phyloP scores from a whole-genome alignment of 1,284 basidiomycete species.

The Fomitopsis pinicola region DNA sequence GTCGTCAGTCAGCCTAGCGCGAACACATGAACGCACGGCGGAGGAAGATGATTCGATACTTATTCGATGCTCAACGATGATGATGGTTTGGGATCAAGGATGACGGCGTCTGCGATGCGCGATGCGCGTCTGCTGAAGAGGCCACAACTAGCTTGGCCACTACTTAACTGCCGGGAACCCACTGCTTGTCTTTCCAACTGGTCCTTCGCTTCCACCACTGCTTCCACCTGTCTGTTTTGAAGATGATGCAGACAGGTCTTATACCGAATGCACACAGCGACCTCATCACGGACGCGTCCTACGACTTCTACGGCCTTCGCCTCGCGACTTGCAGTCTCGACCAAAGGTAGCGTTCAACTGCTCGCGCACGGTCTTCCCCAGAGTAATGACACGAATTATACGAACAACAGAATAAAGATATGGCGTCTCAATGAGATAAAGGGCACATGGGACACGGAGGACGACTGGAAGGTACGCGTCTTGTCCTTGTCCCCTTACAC shows the following conservation, averaged over 20 bases:
- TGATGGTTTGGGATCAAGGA: no score
- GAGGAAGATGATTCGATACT: no score
- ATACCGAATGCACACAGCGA: conserved; percentile 74
- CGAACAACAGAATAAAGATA: conserved; percentile 64
- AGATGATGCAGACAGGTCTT: conserved; percentile 72
- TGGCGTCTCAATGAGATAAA: conserved; percentile 71
- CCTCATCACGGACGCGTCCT: conserved; percentile 78
- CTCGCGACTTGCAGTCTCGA: conserved; percentile 77
- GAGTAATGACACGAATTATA: neutral
- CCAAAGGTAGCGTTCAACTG: conserved; percentile 49
- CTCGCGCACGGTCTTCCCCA: neutral
- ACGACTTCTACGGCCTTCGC: conserved; percentile 85
- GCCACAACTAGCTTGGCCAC: no score
- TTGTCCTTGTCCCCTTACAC: neutral
- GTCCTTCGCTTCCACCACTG: no score
- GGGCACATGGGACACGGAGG: conserved; percentile 71
- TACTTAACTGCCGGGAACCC: no score
- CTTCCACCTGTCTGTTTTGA: neutral
- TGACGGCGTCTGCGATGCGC: no score
- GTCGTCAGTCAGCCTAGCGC: no score
- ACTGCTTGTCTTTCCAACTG: no score
- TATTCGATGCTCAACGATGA: no score
- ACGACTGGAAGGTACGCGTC: conserved; percentile 80
- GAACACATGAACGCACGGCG: no score
- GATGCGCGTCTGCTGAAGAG: no score